Evolutionary conservation across 805 yeast genomes (phyloP).

Genomic region (Kodamaea kakaduensis): DNA sequence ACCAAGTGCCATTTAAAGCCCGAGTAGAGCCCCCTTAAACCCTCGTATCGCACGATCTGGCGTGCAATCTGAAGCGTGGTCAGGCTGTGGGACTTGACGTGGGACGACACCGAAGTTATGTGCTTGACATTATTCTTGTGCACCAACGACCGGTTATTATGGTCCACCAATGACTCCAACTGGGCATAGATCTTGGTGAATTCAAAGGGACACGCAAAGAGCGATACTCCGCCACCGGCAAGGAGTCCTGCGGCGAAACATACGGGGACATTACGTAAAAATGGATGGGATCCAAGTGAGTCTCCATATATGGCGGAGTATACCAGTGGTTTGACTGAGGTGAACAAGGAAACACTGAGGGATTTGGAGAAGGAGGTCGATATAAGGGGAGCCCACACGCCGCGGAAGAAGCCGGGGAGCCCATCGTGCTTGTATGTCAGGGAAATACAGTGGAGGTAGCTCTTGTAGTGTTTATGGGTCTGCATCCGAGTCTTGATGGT

Average conservation of each 20-base stretch:
- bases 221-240: constrained; percentile 62
- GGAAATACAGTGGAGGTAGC: constrained; percentile 53
- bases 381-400: constrained; percentile 68
- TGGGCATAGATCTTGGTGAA: constrained; percentile 80
- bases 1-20: constrained; percentile 66
- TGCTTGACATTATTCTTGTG: constrained; percentile 10
- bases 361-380: constrained; percentile 65
- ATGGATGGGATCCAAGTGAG: constrained; percentile 34
- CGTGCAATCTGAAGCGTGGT: constrained; percentile 41
- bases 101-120: neutral
- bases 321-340: constrained; percentile 45
- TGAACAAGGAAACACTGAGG: constrained; percentile 60
- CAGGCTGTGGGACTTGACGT: constrained; percentile 6
- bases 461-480: constrained; percentile 56
- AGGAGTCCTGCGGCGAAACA: constrained; percentile 56
- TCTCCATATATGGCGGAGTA: constrained; percentile 14
- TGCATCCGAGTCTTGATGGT: constrained; percentile 87
- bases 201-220: constrained; percentile 81
- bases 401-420: constrained; percentile 65
- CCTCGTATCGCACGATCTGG: constrained; percentile 56
- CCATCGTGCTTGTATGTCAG: constrained; percentile 63
- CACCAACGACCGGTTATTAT: constrained; percentile 1
- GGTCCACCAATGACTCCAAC: constrained; percentile 46
- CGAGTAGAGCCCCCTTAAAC: constrained; percentile 62
- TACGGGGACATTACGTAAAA: constrained; percentile 35